These are phyloP conservation scores for Candida andamanensis DNA, from an alignment of 805 yeast genomes.

Conservation along the genomic window DNA sequence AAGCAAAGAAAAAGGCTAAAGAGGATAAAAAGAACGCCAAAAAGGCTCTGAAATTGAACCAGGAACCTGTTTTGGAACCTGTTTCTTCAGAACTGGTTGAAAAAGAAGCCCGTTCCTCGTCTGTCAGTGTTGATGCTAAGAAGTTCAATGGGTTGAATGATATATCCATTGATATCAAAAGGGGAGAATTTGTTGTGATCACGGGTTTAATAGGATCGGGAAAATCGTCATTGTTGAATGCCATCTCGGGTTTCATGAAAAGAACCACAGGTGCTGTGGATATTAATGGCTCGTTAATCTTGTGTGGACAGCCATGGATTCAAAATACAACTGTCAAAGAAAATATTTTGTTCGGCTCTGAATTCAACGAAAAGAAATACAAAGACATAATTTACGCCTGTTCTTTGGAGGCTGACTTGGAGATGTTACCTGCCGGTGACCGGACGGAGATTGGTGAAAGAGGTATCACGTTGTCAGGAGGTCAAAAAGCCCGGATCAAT, in stretches of 20 bases:
- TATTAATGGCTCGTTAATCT: constrained; percentile 24
- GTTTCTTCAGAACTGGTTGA: too few species aligned
- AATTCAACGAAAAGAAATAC: constrained; percentile 19
- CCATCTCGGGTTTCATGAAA: constrained; percentile 35
- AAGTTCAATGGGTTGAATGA: constrained; percentile 24
- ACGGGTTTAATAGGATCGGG: constrained; percentile 37
- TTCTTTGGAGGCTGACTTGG: constrained; percentile 27
- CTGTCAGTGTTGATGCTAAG: constrained; percentile 6
- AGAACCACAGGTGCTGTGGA: constrained; percentile 23
- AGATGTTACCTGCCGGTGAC: constrained; percentile 30
- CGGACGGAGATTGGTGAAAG: constrained; percentile 34
- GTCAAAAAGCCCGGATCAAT: constrained; percentile 33
- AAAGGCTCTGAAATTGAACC: too few species aligned
- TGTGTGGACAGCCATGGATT: constrained; percentile 35
- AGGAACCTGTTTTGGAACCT: not conserved
- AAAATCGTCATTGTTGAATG: constrained; percentile 32
- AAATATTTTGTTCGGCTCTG: constrained; percentile 26
- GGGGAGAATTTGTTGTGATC: constrained; percentile 32
- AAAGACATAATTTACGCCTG: constrained; percentile 24
- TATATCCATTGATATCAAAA: constrained; percentile 19
- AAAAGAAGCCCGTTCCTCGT: not conserved
- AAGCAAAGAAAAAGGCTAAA: constrained; percentile 1
- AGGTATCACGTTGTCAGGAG: constrained; percentile 35
- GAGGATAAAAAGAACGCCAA: constrained; percentile 2
- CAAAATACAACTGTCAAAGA: constrained; percentile 31